Base-by-base conservation (phyloP, 108 stramenopile genomes). In the Cyclotella distinguenda region DNA sequence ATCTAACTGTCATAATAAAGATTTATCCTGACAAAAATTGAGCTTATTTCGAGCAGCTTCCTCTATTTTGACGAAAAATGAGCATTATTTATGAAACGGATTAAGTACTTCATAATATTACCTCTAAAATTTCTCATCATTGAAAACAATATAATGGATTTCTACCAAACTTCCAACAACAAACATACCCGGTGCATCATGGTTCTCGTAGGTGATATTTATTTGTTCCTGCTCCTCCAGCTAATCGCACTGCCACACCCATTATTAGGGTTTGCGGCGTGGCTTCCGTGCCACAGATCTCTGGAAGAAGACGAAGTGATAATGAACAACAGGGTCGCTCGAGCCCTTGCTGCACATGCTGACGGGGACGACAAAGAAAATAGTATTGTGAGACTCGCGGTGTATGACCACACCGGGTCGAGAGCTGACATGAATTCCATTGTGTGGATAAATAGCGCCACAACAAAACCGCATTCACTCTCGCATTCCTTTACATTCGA, bases 261-360 rank as follows among this genome's bases (percentile, higher is more conserved):
- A 42, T 47, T 39, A 12, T 58, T 11, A 26, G 67, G 67, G 0
- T 77, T 77, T 36, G 67, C 75, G 23, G 66, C 62, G 40, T 77
- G 75, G 75, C 53, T 77, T 2, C 68, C 68, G 42, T 77, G 75
- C 48, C 56, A 49, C 21, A 66, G 75, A 44, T 55, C 33, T 40
- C 44, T 77, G 6, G 75, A 77, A 64, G 75, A 64, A 56, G 67
- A 68, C 35, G 75, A 77, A 50, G 51, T 77, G 26, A 67, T 77
- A 18, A 77, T 77, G 75, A 68, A 77, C 39, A 77, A 68, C 38
- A 54, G 38, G 60, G 67, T 77, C 30, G 56, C n/a, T n/a, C n/a
- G n/a, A n/a, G n/a, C n/a, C n/a, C n/a, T 38, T 11, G 21, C 27
- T 18, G 50, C 63, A 15, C 47, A 32, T 10, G 30, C 36, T 11